These are phyloP conservation scores for Paramecium biaurelia DNA, from an alignment of 73 alveolate genomes.

Conservation along the genomic window DNA sequence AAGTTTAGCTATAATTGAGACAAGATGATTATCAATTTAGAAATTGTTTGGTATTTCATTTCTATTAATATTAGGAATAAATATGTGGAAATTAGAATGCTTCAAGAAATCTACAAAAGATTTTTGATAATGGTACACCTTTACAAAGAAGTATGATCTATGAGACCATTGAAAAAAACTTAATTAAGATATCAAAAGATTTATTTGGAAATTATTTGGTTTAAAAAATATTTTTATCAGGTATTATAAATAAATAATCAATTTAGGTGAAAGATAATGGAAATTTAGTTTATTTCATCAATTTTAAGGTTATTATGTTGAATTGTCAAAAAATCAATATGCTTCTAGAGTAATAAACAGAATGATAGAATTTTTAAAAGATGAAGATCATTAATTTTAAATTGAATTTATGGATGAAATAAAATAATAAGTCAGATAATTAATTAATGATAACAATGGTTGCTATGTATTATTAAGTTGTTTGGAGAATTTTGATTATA, in stretches of 20 bases:
- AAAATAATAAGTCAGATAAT: background rate
- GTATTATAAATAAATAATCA: background rate
- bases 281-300: background rate
- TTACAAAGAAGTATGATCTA: background rate
- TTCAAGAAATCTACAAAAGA: slow-evolving; percentile 17
- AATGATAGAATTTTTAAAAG: slow-evolving; percentile 13
- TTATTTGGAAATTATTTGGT: slow-evolving; percentile 29
- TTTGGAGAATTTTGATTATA: background rate
- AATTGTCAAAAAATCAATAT: slow-evolving; percentile 5
- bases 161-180: background rate
- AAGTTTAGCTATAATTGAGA: background rate
- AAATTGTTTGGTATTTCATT: background rate
- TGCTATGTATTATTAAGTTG: slow-evolving; percentile 14
- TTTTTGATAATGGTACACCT: background rate
- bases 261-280: background rate
- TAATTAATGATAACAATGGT: slow-evolving; percentile 4
- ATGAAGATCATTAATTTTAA: background rate
- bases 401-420: background rate
- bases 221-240: background rate
- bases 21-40: background rate
- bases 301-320: background rate
- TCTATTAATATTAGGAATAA: background rate
- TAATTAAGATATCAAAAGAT: background rate
- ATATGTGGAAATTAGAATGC: slow-evolving; percentile 50
- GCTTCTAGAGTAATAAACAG: slow-evolving; percentile 6